Evolutionary conservation across 257 asterid species (phyloP).

Genomic region (Leonotis leonurus): DNA sequence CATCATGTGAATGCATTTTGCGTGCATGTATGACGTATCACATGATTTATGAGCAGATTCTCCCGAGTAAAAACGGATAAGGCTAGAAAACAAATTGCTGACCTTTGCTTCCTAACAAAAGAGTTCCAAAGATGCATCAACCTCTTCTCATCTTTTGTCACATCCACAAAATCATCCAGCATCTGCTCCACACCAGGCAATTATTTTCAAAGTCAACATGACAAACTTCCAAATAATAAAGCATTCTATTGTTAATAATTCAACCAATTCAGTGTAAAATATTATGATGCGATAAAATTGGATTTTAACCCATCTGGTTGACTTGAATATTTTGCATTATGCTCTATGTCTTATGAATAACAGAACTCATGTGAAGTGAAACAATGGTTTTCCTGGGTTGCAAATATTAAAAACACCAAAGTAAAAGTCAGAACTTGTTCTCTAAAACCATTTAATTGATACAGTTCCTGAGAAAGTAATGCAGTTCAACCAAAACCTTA

Average conservation of each 20-base stretch:
- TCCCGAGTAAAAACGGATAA: conserved; percentile 3
- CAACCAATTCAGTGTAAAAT: background rate
- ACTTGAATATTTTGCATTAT: too few species aligned
- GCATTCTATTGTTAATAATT: conserved; percentile 3
- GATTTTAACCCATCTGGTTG: too few species aligned
- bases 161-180: conserved; percentile 99
- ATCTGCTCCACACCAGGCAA: conserved; percentile 48
- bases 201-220: background rate
- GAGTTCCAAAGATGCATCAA: conserved; percentile 99
- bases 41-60: conserved; percentile 2
- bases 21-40: background rate
- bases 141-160: conserved; percentile 84
- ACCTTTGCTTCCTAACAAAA: conserved; percentile 95
- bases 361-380: too few species aligned
- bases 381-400: too few species aligned
- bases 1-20: background rate
- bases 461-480: background rate
- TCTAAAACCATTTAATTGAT: background rate
- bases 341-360: too few species aligned
- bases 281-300: background rate
- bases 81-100: conserved; percentile 1
- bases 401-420: too few species aligned
- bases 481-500: background rate
- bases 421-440: too few species aligned
- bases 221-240: conserved; percentile 11